These are phyloP conservation scores for Kluyveromyces sp. DNA, from an alignment of 1,139 yeast species.

Conservation along the genomic window DNA sequence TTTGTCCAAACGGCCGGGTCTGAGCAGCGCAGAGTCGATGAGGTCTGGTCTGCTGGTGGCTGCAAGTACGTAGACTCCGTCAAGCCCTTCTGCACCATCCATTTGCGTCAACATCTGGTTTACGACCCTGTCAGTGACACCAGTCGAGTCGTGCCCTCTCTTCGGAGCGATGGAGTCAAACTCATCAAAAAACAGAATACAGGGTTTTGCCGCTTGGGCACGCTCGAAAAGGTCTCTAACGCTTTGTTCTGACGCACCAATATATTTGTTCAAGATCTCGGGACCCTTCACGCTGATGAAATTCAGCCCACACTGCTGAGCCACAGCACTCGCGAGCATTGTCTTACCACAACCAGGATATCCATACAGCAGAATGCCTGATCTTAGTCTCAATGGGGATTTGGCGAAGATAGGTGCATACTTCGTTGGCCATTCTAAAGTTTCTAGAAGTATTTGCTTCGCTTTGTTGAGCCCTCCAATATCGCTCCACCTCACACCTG, in stretches of 20 bases:
- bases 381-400: conserved; percentile 79
- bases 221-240: conserved; percentile 89
- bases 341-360: conserved; percentile 99
- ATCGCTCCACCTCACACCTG: conserved; percentile 67
- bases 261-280: conserved; percentile 88
- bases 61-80: conserved; percentile 93
- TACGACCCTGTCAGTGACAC: conserved; percentile 95
- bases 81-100: conserved; percentile 99
- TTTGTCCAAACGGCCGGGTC: conserved; percentile 95
- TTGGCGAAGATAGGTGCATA: conserved; percentile 89
- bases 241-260: conserved; percentile 95
- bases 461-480: conserved; percentile 84
- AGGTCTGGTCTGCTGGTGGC: conserved; percentile 95
- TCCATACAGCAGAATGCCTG: conserved; percentile 87
- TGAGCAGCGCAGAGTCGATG: conserved; percentile 85
- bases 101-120: conserved; percentile 95
- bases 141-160: conserved; percentile 97
- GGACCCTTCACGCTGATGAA: conserved; percentile 96
- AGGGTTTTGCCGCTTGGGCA: conserved; percentile 70
- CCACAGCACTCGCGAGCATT: conserved; percentile 84
- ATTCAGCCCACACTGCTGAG: conserved; percentile 89
- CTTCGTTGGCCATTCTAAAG: conserved; percentile 94
- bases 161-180: conserved; percentile 97
- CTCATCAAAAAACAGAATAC: conserved; percentile 90
- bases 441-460: conserved; percentile 69